Evolutionary conservation across 495 filamentous ascomycete species (phyloP).

Genomic region (Podospora australis): DNA sequence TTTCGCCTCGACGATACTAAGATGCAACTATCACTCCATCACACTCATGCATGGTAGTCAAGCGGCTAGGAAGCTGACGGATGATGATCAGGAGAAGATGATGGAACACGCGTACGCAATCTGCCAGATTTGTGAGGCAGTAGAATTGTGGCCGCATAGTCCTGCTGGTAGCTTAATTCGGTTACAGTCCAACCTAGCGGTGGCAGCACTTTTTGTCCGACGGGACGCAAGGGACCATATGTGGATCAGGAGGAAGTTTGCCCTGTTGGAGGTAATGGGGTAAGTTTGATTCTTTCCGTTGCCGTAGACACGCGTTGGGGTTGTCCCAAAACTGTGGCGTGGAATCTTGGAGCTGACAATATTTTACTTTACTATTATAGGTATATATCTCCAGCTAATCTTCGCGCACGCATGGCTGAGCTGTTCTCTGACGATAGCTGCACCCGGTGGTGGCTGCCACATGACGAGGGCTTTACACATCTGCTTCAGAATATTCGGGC

Average conservation of each 20-base stretch:
- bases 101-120: constrained; percentile 57
- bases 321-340: neutral
- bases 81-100: constrained; percentile 49
- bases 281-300: constrained; percentile 40
- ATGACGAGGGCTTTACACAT: constrained; percentile 64
- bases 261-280: constrained; percentile 73
- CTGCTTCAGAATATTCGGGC: constrained; percentile 69
- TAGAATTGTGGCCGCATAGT: constrained; percentile 65
- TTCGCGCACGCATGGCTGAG: constrained; percentile 66
- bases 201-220: constrained; percentile 72
- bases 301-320: too few relatives aligned
- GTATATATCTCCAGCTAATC: constrained; percentile 70
- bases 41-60: constrained; percentile 77
- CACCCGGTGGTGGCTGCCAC: constrained; percentile 79
- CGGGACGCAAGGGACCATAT: constrained; percentile 64
- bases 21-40: constrained; percentile 70
- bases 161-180: constrained; percentile 62
- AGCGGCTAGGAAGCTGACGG: constrained; percentile 45
- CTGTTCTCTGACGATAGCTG: constrained; percentile 63
- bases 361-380: constrained; percentile 37
- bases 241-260: constrained; percentile 79
- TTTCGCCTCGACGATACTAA: constrained; percentile 64
- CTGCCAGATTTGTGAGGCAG: constrained; percentile 69
- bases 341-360: neutral
- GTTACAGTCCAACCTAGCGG: constrained; percentile 69